Evolutionary conservation across 345 rosid species (phyloP).

Genomic region (Dipteronia sinensis): DNA sequence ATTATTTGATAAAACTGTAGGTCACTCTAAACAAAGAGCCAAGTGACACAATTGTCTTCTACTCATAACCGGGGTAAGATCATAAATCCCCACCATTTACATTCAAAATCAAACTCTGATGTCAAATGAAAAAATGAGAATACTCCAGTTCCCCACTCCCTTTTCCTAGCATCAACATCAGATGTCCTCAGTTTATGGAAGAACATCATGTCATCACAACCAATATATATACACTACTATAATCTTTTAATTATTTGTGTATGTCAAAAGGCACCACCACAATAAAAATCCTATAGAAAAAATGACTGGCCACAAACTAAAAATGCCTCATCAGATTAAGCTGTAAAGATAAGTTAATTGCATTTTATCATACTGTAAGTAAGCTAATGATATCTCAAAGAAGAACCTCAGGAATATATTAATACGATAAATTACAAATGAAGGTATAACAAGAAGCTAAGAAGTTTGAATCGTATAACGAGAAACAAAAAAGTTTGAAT

Average conservation of each 20-base stretch:
- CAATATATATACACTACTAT: background rate
- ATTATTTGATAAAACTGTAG: background rate
- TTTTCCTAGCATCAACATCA: background rate
- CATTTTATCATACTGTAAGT: background rate
- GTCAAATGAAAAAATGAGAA: slow-evolving; percentile 4
- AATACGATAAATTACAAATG: background rate
- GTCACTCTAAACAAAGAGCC: slow-evolving; percentile 1
- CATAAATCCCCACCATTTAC: background rate
- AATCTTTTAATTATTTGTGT: background rate
- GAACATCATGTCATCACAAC: slow-evolving; percentile 6
- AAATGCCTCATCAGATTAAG: background rate
- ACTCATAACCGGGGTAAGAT: background rate
- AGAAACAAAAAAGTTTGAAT: background rate
- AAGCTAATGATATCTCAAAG: background rate
- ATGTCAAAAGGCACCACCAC: background rate
- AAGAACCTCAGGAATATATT: background rate
- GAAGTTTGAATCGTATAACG: background rate
- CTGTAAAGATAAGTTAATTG: background rate
- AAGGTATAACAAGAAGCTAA: background rate
- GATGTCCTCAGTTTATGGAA: background rate
- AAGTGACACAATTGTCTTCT: background rate
- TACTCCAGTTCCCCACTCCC: background rate
- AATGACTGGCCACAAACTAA: background rate
- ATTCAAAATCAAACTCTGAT: background rate
- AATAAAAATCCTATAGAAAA: background rate